Evolutionary conservation across 192 early-diverging fungal genomes (phyloP).

Genomic region (Jimgerdemannia flammicorona): DNA sequence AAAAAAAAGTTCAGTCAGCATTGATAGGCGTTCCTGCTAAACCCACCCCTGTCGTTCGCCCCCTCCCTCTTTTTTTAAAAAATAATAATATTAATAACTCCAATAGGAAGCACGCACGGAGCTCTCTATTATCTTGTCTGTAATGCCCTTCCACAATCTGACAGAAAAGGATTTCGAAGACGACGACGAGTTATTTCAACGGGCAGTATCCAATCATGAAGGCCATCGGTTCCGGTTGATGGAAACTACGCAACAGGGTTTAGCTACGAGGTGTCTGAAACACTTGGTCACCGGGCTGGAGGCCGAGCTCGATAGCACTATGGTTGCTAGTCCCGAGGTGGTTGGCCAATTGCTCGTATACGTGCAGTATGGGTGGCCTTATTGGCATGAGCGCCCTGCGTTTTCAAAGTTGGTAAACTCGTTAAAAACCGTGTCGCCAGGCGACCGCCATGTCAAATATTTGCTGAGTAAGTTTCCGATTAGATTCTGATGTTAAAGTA

Average conservation of each 20-base stretch:
- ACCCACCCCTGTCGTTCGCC: too few species aligned
- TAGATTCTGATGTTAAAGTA: not conserved
- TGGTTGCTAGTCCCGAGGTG: slow-evolving; percentile 8
- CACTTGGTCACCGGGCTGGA: slow-evolving; percentile 8
- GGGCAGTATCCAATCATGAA: slow-evolving; percentile 5
- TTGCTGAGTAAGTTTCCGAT: not conserved
- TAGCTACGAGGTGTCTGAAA: slow-evolving; percentile 10
- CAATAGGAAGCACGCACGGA: slow-evolving; percentile 6
- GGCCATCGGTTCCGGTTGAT: slow-evolving; percentile 11
- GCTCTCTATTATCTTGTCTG: slow-evolving; percentile 9
- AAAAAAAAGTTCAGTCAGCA: too few species aligned
- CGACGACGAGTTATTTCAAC: slow-evolving; percentile 5
- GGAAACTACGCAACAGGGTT: slow-evolving; percentile 13
- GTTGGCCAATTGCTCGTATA: slow-evolving; percentile 7
- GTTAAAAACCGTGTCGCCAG: slow-evolving; percentile 1
- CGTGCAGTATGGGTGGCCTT: slow-evolving; percentile 15
- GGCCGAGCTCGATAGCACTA: slow-evolving; percentile 4
- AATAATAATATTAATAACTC: not conserved
- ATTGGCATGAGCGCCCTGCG: slow-evolving; percentile 7
- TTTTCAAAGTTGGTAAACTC: slow-evolving; percentile 2
- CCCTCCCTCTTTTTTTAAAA: not conserved
- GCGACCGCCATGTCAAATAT: slow-evolving; percentile 3
- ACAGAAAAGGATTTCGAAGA: slow-evolving; percentile 13
- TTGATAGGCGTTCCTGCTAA: too few species aligned
- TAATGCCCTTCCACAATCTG: slow-evolving; percentile 5